Evolutionary conservation across 345 rosid species (phyloP).

Genomic region (Kandelia obovata): DNA sequence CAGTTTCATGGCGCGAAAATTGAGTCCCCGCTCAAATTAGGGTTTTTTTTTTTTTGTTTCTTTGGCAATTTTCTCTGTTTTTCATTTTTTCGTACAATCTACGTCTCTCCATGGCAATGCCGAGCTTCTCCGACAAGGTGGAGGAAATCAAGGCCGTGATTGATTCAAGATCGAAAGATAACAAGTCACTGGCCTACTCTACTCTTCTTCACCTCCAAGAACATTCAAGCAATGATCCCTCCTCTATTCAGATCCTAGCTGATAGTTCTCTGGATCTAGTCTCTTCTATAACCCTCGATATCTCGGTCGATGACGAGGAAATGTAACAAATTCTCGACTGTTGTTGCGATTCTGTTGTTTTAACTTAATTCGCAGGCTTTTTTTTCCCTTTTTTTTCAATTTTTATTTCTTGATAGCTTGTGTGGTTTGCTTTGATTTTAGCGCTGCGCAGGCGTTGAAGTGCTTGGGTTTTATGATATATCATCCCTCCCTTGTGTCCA

Average conservation of each 20-base stretch:
- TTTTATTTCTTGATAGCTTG: background rate
- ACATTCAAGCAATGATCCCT: constrained; percentile 26
- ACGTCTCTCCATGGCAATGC: constrained; percentile 18
- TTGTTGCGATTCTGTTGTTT: no score
- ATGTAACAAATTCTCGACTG: constrained; percentile 23
- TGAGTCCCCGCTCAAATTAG: background rate
- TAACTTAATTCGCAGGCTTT: background rate
- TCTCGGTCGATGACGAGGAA: constrained; percentile 42
- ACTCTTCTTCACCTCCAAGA: constrained; percentile 38
- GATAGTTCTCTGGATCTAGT: constrained; percentile 24
- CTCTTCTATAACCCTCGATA: constrained; percentile 22
- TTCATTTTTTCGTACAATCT: background rate
- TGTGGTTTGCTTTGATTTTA: constrained; percentile 14
- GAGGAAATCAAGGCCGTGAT: constrained; percentile 37
- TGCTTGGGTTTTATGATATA: constrained; percentile 55
- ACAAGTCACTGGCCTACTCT: constrained; percentile 41
- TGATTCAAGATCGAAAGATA: constrained; percentile 27
- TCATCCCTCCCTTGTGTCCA: constrained; percentile 39
- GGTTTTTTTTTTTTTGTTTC: background rate
- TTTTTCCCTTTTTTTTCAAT: background rate
- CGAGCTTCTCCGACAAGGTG: constrained; percentile 23
- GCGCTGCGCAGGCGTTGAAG: constrained; percentile 59
- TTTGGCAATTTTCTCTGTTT: background rate
- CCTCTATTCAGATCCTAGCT: constrained; percentile 32
- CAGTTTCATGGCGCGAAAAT: no score